Conservation (phyloP, 148 eudicot species). For the Camellia sinensis region DNA sequence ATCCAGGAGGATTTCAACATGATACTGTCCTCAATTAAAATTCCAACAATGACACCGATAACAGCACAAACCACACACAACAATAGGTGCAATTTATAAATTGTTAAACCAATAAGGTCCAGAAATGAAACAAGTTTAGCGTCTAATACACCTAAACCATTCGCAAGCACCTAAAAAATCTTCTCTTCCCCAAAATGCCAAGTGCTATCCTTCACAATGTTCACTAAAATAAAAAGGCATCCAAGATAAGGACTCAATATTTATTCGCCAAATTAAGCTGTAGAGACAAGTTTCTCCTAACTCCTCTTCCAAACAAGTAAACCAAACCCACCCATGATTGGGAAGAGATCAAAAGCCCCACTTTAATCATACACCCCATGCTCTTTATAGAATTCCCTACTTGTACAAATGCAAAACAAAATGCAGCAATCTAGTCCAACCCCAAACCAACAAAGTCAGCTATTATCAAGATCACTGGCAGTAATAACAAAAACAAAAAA, state of each 20-base stretch:
- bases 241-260: neutral
- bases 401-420: neutral
- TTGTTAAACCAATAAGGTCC: neutral
- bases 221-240: neutral
- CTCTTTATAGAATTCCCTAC: neutral
- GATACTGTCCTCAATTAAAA: neutral
- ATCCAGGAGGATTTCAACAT: neutral
- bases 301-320: neutral
- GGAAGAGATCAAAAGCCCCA: constrained; percentile 7
- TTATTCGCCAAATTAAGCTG: neutral
- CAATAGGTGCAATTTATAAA: neutral
- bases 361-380: neutral
- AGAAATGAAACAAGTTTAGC: constrained; percentile 7
- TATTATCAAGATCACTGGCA: neutral
- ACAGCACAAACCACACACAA: neutral
- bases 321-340: neutral
- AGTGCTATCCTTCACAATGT: neutral
- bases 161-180: neutral
- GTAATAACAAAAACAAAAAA: neutral
- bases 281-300: neutral
- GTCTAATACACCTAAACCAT: neutral
- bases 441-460: neutral
- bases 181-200: neutral
- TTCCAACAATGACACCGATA: neutral
- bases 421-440: neutral